A percentile compares a stretch with the other conserved stretches of the same genome.
These are phyloP conservation scores for Trebouxia sp. DNA, from an alignment of 139 green algal genomes.

Conservation along the genomic window DNA sequence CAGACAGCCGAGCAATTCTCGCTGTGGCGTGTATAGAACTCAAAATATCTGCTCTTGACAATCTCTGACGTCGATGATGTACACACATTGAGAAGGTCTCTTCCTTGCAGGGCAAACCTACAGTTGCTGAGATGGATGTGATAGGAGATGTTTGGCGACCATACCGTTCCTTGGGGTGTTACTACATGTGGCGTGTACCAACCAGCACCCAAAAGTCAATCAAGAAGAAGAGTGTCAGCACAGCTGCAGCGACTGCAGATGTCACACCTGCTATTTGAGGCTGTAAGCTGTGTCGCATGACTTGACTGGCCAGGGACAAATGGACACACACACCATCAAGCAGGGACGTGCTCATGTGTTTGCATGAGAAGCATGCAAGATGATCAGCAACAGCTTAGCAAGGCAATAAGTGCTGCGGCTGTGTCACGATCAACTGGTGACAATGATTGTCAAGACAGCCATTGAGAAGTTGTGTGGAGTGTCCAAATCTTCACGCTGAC, in stretches of 20 bases:
- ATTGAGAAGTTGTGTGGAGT: too few species aligned
- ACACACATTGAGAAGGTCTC: too few species aligned
- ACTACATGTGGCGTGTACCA: slow-evolving; percentile 68
- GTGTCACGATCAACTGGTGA: too few species aligned
- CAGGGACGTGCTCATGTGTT: too few species aligned
- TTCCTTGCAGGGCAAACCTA: slow-evolving; percentile 8
- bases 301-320: too few species aligned
- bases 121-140: slow-evolving; percentile 44
- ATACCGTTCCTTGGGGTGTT: slow-evolving; percentile 51
- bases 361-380: too few species aligned
- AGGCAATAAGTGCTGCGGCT: too few species aligned
- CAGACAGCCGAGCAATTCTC: background rate
- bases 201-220: slow-evolving; percentile 6
- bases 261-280: background rate
- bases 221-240: slow-evolving; percentile 20
- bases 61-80: background rate
- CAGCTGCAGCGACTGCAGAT: background rate
- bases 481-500: too few species aligned
- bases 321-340: too few species aligned
- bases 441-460: too few species aligned
- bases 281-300: background rate
- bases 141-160: slow-evolving; percentile 53
- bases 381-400: too few species aligned
- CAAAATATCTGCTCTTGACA: background rate
- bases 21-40: background rate